These are phyloP conservation scores for Moesziomyces sp. DNA, from an alignment of 1,284 basidiomycete species.

Conservation along the genomic window DNA sequence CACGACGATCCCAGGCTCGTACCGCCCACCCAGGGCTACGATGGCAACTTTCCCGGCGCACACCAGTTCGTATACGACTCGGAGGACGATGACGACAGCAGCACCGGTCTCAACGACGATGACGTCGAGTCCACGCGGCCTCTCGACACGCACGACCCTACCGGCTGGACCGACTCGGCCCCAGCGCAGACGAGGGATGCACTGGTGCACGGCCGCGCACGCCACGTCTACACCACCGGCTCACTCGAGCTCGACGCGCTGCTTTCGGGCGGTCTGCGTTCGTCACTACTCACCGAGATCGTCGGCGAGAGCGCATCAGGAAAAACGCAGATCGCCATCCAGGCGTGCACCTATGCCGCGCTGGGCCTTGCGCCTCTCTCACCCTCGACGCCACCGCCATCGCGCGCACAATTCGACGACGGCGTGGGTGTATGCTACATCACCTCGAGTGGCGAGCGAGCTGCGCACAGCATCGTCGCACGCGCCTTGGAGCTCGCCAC, in stretches of 20 bases:
- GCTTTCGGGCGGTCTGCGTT: constrained; percentile 44
- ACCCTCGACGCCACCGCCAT: background rate
- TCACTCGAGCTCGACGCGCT: constrained; percentile 37
- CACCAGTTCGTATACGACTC: constrained; percentile 30
- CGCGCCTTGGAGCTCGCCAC: constrained; percentile 24
- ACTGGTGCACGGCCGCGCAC: constrained; percentile 15
- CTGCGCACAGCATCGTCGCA: constrained; percentile 26
- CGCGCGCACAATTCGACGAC: background rate
- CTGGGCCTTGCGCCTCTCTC: constrained; percentile 29
- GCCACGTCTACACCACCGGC: constrained; percentile 31
- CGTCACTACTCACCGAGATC: constrained; percentile 50
- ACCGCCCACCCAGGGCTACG: constrained; percentile 41
- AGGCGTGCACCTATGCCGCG: constrained; percentile 45
- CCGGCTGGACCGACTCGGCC: background rate
- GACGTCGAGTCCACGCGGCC: constrained; percentile 24
- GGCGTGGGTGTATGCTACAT: constrained; percentile 30
- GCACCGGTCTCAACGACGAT: constrained; percentile 8
- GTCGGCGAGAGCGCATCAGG: constrained; percentile 60
- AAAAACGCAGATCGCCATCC: constrained; percentile 58
- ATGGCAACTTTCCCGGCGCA: constrained; percentile 38
- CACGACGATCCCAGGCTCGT: constrained; percentile 8
- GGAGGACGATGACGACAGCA: constrained; percentile 14
- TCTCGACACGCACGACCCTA: background rate
- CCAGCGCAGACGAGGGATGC: constrained; percentile 11
- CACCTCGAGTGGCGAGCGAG: constrained; percentile 38